These are phyloP conservation scores for Yarrowia hollandica DNA, from an alignment of 805 yeast species.

Conservation along the genomic window DNA sequence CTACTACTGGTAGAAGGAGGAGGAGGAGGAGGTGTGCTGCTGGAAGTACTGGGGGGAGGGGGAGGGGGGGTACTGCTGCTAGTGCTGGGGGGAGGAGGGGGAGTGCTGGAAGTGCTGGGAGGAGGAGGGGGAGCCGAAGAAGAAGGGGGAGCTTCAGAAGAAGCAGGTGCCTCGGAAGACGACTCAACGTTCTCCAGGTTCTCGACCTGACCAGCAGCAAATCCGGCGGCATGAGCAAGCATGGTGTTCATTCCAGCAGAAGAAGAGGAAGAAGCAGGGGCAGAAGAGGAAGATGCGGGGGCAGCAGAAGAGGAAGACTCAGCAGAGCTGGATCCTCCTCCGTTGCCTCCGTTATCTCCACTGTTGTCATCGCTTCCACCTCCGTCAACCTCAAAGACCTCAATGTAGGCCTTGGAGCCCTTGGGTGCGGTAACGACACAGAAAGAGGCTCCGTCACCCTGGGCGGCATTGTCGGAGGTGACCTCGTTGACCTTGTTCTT, in stretches of 20 bases:
- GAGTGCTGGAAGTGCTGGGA: neutral
- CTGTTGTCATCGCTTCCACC: neutral
- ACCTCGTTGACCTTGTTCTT: constrained; percentile 59
- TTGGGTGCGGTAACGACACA: constrained; percentile 79
- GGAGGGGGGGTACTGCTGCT: neutral
- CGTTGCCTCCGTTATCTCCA: neutral
- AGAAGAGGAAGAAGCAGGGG: neutral
- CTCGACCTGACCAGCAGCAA: constrained; percentile 10
- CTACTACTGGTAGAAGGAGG: neutral
- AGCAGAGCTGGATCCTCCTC: neutral
- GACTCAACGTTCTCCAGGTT: neutral
- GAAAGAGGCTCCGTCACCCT: constrained; percentile 64
- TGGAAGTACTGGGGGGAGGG: neutral
- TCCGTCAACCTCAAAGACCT: constrained; percentile 53
- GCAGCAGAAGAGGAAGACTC: neutral
- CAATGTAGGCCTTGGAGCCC: constrained; percentile 65
- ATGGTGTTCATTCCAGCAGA: neutral
- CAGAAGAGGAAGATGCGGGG: neutral
- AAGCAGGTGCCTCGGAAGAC: neutral
- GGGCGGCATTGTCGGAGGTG: constrained; percentile 44
- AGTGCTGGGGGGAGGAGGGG: constrained; percentile 4
- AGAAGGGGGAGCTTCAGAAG: neutral
- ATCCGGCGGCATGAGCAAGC: neutral
- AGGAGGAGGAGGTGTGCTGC: constrained; percentile 1
- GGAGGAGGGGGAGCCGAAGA: constrained; percentile 4